Conservation (phyloP, 1,284 basidiomycete genomes). For the Hymenochaete sp. region DNA sequence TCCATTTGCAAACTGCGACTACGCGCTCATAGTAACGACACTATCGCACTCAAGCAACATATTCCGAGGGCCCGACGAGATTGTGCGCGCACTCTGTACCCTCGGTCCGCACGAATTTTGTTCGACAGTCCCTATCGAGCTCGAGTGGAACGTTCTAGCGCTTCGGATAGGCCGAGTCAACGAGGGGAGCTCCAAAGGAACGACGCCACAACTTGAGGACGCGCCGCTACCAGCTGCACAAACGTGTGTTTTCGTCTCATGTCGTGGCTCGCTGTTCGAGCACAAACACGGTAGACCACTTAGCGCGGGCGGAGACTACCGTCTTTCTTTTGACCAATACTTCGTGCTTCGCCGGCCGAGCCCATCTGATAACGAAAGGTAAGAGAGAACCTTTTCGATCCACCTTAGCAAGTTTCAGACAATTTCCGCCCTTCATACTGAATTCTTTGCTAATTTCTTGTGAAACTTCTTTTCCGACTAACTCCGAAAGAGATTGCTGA, state of each 20-base stretch:
- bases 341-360: conserved; percentile 12
- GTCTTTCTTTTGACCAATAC: conserved; percentile 14
- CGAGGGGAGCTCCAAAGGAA: too few species aligned
- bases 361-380: neutral
- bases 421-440: too few species aligned
- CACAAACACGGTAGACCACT: neutral
- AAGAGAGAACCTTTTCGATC: neutral
- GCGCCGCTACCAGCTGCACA: neutral
- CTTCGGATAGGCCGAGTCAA: neutral
- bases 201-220: neutral
- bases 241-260: conserved; percentile 9
- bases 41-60: neutral
- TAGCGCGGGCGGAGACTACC: conserved; percentile 3
- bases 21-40: neutral
- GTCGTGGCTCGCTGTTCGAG: conserved; percentile 10
- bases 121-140: conserved; percentile 2
- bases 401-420: too few species aligned
- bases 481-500: neutral
- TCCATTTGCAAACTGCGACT: neutral
- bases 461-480: neutral
- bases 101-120: conserved; percentile 14
- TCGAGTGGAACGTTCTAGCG: conserved; percentile 10
- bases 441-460: neutral
- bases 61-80: conserved; percentile 9
- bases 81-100: conserved; percentile 4